phyloP scores from a whole-genome alignment of 169 alveolate species.

The Cryptosporidium sp. region DNA sequence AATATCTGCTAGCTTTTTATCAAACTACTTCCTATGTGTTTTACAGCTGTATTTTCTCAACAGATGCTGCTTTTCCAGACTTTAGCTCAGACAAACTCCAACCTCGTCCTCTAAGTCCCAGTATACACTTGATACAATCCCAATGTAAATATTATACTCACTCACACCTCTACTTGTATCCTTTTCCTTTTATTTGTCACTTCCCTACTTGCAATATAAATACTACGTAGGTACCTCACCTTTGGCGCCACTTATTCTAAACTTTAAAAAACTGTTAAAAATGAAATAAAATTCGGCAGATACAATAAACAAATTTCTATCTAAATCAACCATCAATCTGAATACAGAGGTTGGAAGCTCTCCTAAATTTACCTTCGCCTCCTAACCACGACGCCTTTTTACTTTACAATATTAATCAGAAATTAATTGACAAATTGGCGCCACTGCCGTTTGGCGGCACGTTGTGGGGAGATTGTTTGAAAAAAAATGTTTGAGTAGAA shows the following conservation, averaged over 20 bases:
- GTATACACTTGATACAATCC: not conserved
- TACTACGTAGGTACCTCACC: not conserved
- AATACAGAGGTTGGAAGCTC: too few species aligned
- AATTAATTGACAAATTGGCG: not conserved
- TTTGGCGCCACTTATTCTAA: not conserved
- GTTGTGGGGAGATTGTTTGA: slow-evolving; percentile 2
- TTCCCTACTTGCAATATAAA: not conserved
- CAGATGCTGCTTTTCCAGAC: not conserved
- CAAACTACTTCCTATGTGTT: not conserved
- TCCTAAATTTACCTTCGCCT: too few species aligned
- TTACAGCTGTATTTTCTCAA: not conserved
- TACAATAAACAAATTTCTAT: too few species aligned
- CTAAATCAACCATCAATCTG: too few species aligned
- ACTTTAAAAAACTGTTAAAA: not conserved
- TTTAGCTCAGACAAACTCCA: not conserved
- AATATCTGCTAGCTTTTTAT: not conserved
- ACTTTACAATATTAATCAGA: not conserved
- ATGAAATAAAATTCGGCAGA: not conserved
- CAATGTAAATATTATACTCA: not conserved
- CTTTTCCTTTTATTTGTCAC: not conserved
- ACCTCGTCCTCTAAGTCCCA: too few species aligned
- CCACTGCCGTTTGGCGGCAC: not conserved
- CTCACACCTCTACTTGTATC: not conserved
- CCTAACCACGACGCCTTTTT: too few species aligned
- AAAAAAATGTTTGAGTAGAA: not conserved